Base-by-base conservation (phyloP, 2,329 filamentous ascomycete genomes). In the Pseudogymnoascus sp. region DNA sequence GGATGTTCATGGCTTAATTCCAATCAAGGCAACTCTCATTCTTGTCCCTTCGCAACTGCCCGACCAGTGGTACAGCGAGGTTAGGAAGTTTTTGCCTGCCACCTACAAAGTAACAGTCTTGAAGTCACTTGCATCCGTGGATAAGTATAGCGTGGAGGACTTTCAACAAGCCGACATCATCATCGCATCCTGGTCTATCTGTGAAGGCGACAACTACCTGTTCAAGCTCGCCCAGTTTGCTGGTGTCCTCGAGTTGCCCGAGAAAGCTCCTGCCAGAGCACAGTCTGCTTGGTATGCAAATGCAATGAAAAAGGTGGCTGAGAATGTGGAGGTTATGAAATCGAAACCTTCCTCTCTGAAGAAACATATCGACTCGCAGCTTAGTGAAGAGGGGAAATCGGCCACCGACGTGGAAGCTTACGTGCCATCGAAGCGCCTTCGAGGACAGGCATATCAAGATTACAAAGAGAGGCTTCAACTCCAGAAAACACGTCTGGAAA, bases 21-120 rank as follows among this genome's bases (percentile, higher is more conserved):
- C 77, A 0, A 70, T 77, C 0, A 76, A 79, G 13, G 84, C 82
- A 3, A 87, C 83, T 0, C 67, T 88, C 2, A 78, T 87, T 26
- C 68, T 88, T 0, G 79, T 82, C 5, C 84, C 84, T 0, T 62
- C 68, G 0, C 77, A 80, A 56, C 72, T 88, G 4, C 70, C 79
- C 1, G 66, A 73, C 5, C 85, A 88, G 66, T 88, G 85, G 85
- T 65, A 67, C 7, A 66, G 69, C 0, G 84, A 88, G 63, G 76
- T 82, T 12, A 55, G 65, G 2, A 79, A 79, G 57, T 83, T 80
- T 65, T 45, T 65, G 12, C 48, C 23, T 1, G 67, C 59, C 0
- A 68, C 68, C 5, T 77, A 76, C 65, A 72, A 71, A 2, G 70
- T 84, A 2, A 48, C 82, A 1, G 62, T 74, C 0, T 74, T 85